Percentiles rank a stretch among this genome's conserved stretches.
Evolutionary conservation across 2,329 filamentous ascomycete genomes (phyloP).

Genomic region (Cytospora piceae): DNA sequence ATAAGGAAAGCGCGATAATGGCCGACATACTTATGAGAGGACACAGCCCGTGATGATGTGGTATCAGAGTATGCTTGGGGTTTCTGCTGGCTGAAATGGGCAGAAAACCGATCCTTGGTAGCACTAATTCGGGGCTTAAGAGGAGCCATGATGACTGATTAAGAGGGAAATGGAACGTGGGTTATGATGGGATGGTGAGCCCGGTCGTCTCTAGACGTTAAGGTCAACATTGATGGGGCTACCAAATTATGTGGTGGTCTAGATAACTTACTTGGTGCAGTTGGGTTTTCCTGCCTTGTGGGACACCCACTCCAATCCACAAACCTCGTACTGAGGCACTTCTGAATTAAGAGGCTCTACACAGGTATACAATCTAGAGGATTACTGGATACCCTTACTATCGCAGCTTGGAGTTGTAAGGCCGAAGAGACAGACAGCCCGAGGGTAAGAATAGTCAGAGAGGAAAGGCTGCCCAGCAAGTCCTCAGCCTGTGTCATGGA

Average conservation of each 20-base stretch:
- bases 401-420: background rate
- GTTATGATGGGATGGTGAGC: background rate
- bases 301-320: background rate
- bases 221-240: background rate
- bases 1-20: slow-evolving; percentile 27
- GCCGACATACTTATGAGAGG: slow-evolving; percentile 58
- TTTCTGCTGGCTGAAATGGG: slow-evolving; percentile 68
- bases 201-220: background rate
- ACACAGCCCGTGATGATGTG: slow-evolving; percentile 53
- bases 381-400: background rate
- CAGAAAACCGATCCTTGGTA: slow-evolving; percentile 71
- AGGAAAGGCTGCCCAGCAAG: background rate
- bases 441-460: slow-evolving; percentile 1
- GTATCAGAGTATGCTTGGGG: slow-evolving; percentile 73
- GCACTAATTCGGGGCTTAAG: slow-evolving; percentile 56
- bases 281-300: background rate
- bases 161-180: slow-evolving; percentile 1
- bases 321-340: background rate
- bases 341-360: no score
- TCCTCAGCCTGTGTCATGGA: slow-evolving; percentile 23
- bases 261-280: background rate
- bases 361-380: background rate
- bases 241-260: background rate
- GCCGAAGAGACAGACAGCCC: background rate
- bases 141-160: slow-evolving; percentile 43